Base-by-base conservation (phyloP, 208 protist species). In the Leishmania martiniquensis region DNA sequence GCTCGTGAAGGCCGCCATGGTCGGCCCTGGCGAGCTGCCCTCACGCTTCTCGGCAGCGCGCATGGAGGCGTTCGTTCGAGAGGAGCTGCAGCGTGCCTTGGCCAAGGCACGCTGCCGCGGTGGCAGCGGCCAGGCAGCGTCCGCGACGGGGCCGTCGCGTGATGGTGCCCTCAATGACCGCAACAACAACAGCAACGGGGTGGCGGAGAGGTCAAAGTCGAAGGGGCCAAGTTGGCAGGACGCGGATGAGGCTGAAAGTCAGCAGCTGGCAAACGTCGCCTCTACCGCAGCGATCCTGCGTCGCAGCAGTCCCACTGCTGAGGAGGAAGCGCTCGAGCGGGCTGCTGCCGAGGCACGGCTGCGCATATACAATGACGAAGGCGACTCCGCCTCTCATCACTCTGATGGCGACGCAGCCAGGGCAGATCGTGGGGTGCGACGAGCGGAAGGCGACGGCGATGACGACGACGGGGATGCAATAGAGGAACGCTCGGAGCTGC, bases 51-150 rank as follows among this genome's bases (percentile, higher is more conserved):
- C 79, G 1, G 80, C 81, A 25, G 70, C 72, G 34, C 81, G 75
- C 67, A 75, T 92, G 60, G 86, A 92, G 72, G 78, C 49, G 25
- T 88, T 90, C 80, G 78, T 92, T 47, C 81, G 82, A 1, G 76
- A 62, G 2, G 80, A 90, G 62, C 78, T 92, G 22, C 69, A 82
- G 57, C 80, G 80, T 13, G 44, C 76, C 12, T 13, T 80, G 29
- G 80, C 57, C 6, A 77, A 78, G 66, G 81, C 77, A 54, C 78
- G 32, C 10, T 4, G 37, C 66, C 0, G 81, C 20, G 13, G 39
- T n/a, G 51, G 71, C 75, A 29, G 66, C 51, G 12, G 20, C 10
- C 32, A 45, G 76, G 32, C 22, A 49, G 45, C 57, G 25, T 60
- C 9, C 25, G 20, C 13, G 9, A 45, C 34, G 6, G 32, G 1